Base-by-base conservation (phyloP, 2,329 filamentous ascomycete genomes). In the Penicillium frequentans region DNA sequence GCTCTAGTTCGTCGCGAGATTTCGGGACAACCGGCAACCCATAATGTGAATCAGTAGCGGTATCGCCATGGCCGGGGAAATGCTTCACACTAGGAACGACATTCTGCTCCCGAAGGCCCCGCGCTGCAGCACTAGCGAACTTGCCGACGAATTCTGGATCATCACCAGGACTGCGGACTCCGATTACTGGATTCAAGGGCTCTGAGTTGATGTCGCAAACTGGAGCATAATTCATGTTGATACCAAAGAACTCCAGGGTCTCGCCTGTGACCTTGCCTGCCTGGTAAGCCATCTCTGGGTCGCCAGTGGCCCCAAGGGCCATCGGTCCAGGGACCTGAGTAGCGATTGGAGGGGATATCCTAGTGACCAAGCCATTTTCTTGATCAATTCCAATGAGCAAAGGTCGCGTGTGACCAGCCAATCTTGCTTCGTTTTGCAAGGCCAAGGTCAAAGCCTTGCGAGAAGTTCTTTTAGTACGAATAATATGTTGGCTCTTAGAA, bases 141-240 rank as follows among this genome's bases (percentile, higher is more conserved):
- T 71, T 72, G 21, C 73, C 76, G 33, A 80, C 75, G 47, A 70
- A 70, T 27, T 75, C 70, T 0, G 76, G 75, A 42, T 79, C 67
- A 59, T 79, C 75, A 1, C 76, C 75, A 5, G 73, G 70, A 31
- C 77, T 78, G 23, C 77, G 69, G 3, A 79, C 75, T 1, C 77
- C 75, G 54, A 79, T 77, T 2, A 78, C 75, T 2, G 74, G 76
- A 49, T 79, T 79, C 44, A 74, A 66, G 1, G 77, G 75, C 53
- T 79, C 75, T 0, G 76, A 77, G 54, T 78, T 78, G 35, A 79
- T 70, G 55, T 80, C 76, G 26, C 76, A 78, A 46, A 75, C 70
- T 1, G 77, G 77, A 3, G 73, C 76, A 62, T 78, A 79, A 55
- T 79, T 77, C 74, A 78, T 79, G 52, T 79, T 79, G 50, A 80